Percentiles rank a stretch among this genome's conserved stretches.
Evolutionary conservation across 306 rosid genomes (phyloP).

Genomic region (Geum urbanum): DNA sequence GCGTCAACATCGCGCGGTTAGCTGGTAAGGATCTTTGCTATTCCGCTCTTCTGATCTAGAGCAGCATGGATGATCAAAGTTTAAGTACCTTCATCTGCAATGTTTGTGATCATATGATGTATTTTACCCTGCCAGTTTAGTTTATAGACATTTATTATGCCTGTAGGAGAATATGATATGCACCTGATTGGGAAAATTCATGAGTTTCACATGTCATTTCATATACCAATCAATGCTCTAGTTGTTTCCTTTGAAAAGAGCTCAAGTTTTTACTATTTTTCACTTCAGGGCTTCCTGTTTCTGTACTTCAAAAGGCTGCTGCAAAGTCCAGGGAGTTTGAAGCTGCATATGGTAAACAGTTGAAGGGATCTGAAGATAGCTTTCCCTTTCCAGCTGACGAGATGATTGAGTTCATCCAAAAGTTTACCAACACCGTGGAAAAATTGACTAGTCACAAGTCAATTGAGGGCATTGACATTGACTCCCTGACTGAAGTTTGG

Average conservation of each 20-base stretch:
- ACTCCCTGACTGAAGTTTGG: slow-evolving; percentile 48
- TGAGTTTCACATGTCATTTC: not conserved
- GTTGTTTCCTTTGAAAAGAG: not conserved
- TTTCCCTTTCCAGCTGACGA: slow-evolving; percentile 34
- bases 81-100: not conserved
- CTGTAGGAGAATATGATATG: not conserved
- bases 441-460: slow-evolving; percentile 35
- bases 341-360: slow-evolving; percentile 59
- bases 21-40: slow-evolving; percentile 55
- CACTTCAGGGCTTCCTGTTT: slow-evolving; percentile 52
- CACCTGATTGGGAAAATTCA: not conserved
- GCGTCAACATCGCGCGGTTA: slow-evolving; percentile 86
- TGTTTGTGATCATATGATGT: not conserved
- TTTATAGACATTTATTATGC: not conserved
- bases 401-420: slow-evolving; percentile 32
- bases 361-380: slow-evolving; percentile 21
- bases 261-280: not conserved
- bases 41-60: not conserved
- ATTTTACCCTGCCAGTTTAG: not conserved
- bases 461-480: slow-evolving; percentile 17
- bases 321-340: slow-evolving; percentile 79
- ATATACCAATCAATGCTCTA: not conserved
- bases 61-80: slow-evolving; percentile 2
- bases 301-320: slow-evolving; percentile 68
- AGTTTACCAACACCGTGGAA: slow-evolving; percentile 29